Evolutionary conservation across 83 land plant species (phyloP).

Genomic region (Picea engelmannii): DNA sequence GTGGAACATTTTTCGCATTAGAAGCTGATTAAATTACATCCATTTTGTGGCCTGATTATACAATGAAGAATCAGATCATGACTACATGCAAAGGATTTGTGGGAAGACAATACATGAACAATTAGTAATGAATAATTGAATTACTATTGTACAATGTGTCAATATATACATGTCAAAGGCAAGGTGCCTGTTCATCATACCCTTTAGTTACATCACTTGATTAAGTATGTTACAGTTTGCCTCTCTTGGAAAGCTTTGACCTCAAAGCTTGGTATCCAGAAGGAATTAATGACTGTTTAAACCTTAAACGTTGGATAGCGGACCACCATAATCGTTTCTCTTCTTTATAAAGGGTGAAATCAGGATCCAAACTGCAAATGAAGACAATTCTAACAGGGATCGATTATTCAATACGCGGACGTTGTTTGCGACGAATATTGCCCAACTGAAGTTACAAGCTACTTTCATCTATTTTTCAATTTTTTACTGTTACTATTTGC

Average conservation of each 20-base stretch:
- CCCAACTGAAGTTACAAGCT: background rate
- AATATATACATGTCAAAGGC: background rate
- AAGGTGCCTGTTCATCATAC: background rate
- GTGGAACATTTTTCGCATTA: no score
- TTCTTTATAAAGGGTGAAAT: background rate
- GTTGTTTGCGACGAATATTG: background rate
- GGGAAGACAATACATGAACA: background rate
- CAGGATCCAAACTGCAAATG: constrained; percentile 8
- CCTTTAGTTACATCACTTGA: background rate
- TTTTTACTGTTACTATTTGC: background rate
- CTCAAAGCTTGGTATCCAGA: background rate
- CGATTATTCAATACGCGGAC: background rate
- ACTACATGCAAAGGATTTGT: no score
- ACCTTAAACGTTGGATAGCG: background rate
- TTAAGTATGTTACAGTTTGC: background rate
- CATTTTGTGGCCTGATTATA: no score
- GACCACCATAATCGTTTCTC: background rate
- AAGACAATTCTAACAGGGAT: background rate
- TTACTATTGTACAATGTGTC: background rate
- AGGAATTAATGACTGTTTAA: background rate
- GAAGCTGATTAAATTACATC: no score
- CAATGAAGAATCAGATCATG: no score
- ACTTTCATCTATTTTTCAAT: background rate
- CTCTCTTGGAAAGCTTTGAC: background rate
- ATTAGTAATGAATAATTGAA: background rate